Conservation (phyloP, 495 filamentous ascomycete genomes). For the Beverwykella pulmonaria region DNA sequence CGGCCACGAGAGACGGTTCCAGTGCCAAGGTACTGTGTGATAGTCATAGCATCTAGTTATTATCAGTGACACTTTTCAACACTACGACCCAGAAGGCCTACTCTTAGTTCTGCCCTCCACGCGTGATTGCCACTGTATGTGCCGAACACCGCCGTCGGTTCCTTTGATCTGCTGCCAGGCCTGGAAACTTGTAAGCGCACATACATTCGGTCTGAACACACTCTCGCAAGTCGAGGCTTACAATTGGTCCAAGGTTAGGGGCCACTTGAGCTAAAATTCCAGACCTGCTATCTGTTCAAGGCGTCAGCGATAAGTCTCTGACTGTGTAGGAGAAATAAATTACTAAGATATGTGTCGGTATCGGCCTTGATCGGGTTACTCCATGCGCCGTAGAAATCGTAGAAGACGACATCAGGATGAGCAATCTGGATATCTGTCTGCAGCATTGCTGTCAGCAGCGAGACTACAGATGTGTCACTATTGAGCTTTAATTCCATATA, state of each 20-base stretch:
- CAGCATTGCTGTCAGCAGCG: slow-evolving; percentile 31
- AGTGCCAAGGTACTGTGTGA: slow-evolving; percentile 66
- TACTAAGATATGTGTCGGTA: slow-evolving; percentile 48
- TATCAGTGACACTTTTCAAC: background rate
- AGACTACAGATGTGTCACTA: background rate
- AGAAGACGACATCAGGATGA: slow-evolving; percentile 61
- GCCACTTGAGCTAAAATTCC: slow-evolving; percentile 70
- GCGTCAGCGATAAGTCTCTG: background rate
- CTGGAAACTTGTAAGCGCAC: slow-evolving; percentile 17
- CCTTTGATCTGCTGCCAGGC: slow-evolving; percentile 61
- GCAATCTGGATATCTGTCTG: slow-evolving; percentile 70
- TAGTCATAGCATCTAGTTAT: slow-evolving; percentile 56
- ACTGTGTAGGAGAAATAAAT: background rate
- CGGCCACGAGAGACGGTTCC: slow-evolving; percentile 63
- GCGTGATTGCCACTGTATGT: slow-evolving; percentile 67
- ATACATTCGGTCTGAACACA: background rate
- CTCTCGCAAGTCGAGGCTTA: background rate
- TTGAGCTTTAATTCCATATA: background rate
- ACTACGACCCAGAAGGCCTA: background rate
- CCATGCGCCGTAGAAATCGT: slow-evolving; percentile 67
- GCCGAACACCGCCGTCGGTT: slow-evolving; percentile 63
- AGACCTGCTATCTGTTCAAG: slow-evolving; percentile 47
- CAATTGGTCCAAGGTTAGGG: slow-evolving; percentile 65
- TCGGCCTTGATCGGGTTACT: slow-evolving; percentile 53
- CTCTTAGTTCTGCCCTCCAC: slow-evolving; percentile 52